Conservation (phyloP, 1,284 basidiomycete genomes). For the Tausonia pullulans region DNA sequence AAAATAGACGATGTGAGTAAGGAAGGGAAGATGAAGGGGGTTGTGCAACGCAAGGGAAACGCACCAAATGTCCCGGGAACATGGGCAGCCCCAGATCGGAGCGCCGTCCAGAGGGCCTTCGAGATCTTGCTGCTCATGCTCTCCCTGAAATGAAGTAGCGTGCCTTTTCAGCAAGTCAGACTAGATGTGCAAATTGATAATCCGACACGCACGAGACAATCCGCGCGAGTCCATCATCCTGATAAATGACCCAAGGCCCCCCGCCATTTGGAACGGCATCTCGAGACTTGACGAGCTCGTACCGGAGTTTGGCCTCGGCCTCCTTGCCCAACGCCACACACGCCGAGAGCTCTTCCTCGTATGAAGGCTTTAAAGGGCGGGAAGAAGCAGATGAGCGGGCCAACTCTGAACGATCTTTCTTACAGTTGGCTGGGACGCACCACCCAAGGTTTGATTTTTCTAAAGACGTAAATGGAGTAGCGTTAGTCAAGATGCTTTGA, state of each 20-base stretch:
- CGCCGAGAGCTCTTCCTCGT: constrained; percentile 40
- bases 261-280: constrained; percentile 19
- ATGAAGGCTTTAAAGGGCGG: constrained; percentile 28
- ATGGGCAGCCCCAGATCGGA: constrained; percentile 20
- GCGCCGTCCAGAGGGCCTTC: constrained; percentile 31
- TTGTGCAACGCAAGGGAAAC: no score
- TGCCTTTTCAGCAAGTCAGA: background rate
- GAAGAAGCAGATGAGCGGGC: no score
- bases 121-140: constrained; percentile 30
- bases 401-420: no score
- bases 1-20: no score
- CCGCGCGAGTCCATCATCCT: constrained; percentile 38
- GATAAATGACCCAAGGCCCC: constrained; percentile 37
- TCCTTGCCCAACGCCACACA: constrained; percentile 38
- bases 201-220: constrained; percentile 32
- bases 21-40: no score
- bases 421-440: constrained; percentile 12
- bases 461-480: constrained; percentile 8
- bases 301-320: constrained; percentile 44
- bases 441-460: constrained; percentile 34
- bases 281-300: constrained; percentile 28
- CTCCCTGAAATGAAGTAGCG: background rate
- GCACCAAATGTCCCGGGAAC: no score
- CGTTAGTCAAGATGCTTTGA: background rate
- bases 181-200: background rate